Evolutionary conservation across 2,329 filamentous ascomycete species (phyloP).

Genomic region (Xylaria sp.): DNA sequence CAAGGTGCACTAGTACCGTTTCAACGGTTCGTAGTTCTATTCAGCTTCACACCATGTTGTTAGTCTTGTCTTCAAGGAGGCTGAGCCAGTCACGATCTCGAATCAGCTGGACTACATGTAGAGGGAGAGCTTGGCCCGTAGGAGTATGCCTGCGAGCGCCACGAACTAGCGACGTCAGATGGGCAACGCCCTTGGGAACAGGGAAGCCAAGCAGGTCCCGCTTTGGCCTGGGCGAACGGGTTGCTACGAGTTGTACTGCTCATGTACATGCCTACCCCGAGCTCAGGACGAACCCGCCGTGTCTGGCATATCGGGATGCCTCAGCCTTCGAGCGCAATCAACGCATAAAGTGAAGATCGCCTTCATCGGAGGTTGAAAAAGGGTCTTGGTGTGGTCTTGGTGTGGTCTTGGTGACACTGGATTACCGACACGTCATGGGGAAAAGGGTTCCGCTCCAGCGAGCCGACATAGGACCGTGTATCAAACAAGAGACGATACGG

Average conservation of each 20-base stretch:
- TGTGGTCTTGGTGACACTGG: conserved; percentile 15
- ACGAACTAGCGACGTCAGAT: conserved; percentile 12
- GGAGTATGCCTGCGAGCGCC: neutral
- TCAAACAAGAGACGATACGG: conserved; percentile 15
- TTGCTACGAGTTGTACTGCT: too few species aligned
- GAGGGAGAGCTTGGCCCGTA: conserved; percentile 8
- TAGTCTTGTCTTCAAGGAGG: conserved; percentile 18
- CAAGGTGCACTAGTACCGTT: conserved; percentile 18
- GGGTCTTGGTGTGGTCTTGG: too few species aligned
- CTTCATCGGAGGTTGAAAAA: neutral
- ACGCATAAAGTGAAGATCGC: neutral
- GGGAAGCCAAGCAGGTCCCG: neutral
- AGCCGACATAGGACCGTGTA: conserved; percentile 20
- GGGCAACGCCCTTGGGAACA: neutral
- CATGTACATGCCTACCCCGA: too few species aligned
- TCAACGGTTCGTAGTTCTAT: conserved; percentile 22
- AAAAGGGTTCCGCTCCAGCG: conserved; percentile 16
- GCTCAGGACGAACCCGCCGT: neutral
- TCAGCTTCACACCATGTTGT: conserved; percentile 20
- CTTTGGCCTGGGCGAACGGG: neutral
- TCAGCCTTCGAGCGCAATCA: neutral
- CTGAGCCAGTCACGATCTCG: conserved; percentile 20
- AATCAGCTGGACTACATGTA: conserved; percentile 29
- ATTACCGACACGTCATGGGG: conserved; percentile 13
- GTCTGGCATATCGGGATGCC: neutral